phyloP scores from a whole-genome alignment of 2,329 filamentous ascomycete genomes.

The Gnomoniopsis sp. region DNA sequence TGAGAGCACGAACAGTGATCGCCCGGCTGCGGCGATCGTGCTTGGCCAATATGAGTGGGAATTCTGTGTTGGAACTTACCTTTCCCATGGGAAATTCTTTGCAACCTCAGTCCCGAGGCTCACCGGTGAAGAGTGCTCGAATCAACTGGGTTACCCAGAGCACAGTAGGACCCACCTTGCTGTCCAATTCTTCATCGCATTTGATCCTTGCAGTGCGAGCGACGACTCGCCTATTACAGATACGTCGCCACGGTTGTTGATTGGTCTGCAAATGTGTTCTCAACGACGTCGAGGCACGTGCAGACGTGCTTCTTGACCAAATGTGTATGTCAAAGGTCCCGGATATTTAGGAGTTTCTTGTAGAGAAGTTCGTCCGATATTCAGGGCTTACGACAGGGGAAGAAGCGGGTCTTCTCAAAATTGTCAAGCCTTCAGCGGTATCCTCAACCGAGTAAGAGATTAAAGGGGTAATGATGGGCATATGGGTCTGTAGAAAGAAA shows the following conservation, averaged over 20 bases:
- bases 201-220: no score
- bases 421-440: not conserved
- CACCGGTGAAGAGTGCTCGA: no score
- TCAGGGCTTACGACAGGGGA: not conserved
- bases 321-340: not conserved
- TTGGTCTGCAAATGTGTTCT: no score
- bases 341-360: not conserved
- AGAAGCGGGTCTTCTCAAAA: not conserved
- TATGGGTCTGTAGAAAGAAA: not conserved
- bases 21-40: not conserved
- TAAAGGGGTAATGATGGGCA: not conserved
- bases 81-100: not conserved
- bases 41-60: not conserved
- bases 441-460: not conserved
- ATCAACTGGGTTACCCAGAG: no score
- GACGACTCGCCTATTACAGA: no score
- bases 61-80: not conserved
- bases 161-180: no score
- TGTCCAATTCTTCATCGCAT: no score
- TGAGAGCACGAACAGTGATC: not conserved
- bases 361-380: not conserved
- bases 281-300: no score
- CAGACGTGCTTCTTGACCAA: no score
- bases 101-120: not conserved
- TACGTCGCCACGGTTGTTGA: no score